These are phyloP conservation scores for Zanthoxylum bungeanum DNA, from an alignment of 345 rosid species.

Conservation along the genomic window DNA sequence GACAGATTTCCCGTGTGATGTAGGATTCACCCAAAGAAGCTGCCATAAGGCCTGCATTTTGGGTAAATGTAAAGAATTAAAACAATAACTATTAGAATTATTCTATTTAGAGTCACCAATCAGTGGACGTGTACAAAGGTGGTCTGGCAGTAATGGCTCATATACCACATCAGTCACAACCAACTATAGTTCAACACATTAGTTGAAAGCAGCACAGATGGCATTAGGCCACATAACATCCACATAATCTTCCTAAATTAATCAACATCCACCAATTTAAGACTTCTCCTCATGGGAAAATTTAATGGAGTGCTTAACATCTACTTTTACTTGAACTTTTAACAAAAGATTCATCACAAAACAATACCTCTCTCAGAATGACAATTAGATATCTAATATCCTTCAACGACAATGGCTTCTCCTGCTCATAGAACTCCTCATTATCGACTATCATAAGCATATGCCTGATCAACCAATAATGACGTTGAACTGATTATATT, in stretches of 20 bases:
- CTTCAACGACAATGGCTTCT: constrained; percentile 78
- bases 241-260: constrained; percentile 1
- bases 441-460: constrained; percentile 95
- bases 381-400: constrained; percentile 73
- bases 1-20: constrained; percentile 46
- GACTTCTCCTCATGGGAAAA: background rate
- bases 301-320: background rate
- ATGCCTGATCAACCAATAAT: constrained; percentile 63
- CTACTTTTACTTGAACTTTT: background rate
- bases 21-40: constrained; percentile 81
- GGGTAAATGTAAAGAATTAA: background rate
- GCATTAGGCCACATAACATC: background rate
- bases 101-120: background rate
- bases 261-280: constrained; percentile 5
- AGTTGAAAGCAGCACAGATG: background rate
- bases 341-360: constrained; percentile 2
- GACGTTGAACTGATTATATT: background rate
- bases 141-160: background rate
- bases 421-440: constrained; percentile 96
- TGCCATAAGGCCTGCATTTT: constrained; percentile 88
- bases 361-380: constrained; percentile 80
- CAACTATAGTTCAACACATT: background rate
- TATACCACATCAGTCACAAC: background rate
- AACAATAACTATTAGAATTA: background rate
- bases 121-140: background rate